Evolutionary conservation across 495 filamentous ascomycete genomes (phyloP).

Genomic region (Lasiosphaeria hispida): DNA sequence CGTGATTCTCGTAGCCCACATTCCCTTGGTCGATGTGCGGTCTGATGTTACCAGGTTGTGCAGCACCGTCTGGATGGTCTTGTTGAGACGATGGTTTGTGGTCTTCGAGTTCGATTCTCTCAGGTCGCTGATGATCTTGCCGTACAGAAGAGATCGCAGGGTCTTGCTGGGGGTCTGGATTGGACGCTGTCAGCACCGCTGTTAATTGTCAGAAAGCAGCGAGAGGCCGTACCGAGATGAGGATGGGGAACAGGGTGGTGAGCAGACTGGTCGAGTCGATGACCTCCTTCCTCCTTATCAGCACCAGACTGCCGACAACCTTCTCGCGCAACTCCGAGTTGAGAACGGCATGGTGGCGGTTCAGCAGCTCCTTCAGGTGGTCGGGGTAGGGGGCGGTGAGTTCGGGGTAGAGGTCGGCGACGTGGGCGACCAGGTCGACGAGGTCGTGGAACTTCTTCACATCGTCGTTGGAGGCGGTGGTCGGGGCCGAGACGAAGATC

Average conservation of each 20-base stretch:
- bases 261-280: slow-evolving; percentile 79
- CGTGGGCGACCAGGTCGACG: slow-evolving; percentile 80
- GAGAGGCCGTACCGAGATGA: slow-evolving; percentile 37
- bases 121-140: slow-evolving; percentile 88
- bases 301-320: slow-evolving; percentile 83
- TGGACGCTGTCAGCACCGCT: neutral
- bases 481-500: slow-evolving; percentile 81
- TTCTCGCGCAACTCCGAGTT: slow-evolving; percentile 86
- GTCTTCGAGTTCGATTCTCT: slow-evolving; percentile 78
- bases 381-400: slow-evolving; percentile 73
- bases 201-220: neutral
- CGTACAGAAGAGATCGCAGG: slow-evolving; percentile 76
- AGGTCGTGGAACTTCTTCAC: slow-evolving; percentile 78
- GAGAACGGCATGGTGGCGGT: slow-evolving; percentile 74
- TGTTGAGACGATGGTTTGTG: slow-evolving; percentile 87
- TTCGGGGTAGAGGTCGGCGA: slow-evolving; percentile 87
- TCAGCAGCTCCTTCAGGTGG: slow-evolving; percentile 76
- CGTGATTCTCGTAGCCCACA: slow-evolving; percentile 70
- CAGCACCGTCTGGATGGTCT: slow-evolving; percentile 85
- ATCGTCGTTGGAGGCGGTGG: slow-evolving; percentile 70
- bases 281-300: slow-evolving; percentile 86
- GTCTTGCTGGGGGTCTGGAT: slow-evolving; percentile 77
- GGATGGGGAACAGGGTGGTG: slow-evolving; percentile 87
- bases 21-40: slow-evolving; percentile 73
- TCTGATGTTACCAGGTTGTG: slow-evolving; percentile 88